These are phyloP conservation scores for Oryza punctata DNA, from an alignment of 176 grass and related monocot genomes.

Conservation along the genomic window DNA sequence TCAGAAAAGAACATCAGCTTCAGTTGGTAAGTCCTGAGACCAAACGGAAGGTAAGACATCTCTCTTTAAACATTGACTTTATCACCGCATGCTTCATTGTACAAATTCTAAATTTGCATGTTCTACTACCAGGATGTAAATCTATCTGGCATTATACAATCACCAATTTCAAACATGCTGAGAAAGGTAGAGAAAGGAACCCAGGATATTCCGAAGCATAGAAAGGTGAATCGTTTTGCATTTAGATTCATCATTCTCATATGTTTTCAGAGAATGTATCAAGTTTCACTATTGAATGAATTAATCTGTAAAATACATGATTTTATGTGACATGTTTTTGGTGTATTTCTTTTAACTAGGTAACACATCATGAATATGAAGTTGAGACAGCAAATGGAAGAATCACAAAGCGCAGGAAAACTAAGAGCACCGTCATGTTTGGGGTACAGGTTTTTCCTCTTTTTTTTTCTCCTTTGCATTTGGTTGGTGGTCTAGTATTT, in stretches of 20 bases:
- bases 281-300: slow-evolving; percentile 11
- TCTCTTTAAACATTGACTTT: slow-evolving; percentile 14
- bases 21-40: slow-evolving; percentile 64
- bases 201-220: slow-evolving; percentile 71
- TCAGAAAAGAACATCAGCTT: slow-evolving; percentile 71
- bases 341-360: slow-evolving; percentile 49
- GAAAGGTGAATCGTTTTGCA: slow-evolving; percentile 54
- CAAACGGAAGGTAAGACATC: slow-evolving; percentile 73
- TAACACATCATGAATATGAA: slow-evolving; percentile 89
- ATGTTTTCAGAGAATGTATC: background rate
- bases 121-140: slow-evolving; percentile 69
- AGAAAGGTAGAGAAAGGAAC: slow-evolving; percentile 75
- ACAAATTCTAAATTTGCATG: slow-evolving; percentile 23
- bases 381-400: slow-evolving; percentile 81
- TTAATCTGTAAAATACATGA: slow-evolving; percentile 20
- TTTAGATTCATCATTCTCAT: slow-evolving; percentile 20
- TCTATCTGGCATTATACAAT: slow-evolving; percentile 66
- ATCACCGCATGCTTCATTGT: slow-evolving; percentile 1
- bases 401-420: slow-evolving; percentile 91
- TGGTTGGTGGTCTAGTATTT: slow-evolving; percentile 19
- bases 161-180: slow-evolving; percentile 72
- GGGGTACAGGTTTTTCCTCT: slow-evolving; percentile 51
- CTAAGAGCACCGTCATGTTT: slow-evolving; percentile 90
- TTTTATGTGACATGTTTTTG: slow-evolving; percentile 25
- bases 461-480: slow-evolving; percentile 20